Conservation (phyloP, 2,329 filamentous ascomycete genomes). For the Cladobotryum protrusum region DNA sequence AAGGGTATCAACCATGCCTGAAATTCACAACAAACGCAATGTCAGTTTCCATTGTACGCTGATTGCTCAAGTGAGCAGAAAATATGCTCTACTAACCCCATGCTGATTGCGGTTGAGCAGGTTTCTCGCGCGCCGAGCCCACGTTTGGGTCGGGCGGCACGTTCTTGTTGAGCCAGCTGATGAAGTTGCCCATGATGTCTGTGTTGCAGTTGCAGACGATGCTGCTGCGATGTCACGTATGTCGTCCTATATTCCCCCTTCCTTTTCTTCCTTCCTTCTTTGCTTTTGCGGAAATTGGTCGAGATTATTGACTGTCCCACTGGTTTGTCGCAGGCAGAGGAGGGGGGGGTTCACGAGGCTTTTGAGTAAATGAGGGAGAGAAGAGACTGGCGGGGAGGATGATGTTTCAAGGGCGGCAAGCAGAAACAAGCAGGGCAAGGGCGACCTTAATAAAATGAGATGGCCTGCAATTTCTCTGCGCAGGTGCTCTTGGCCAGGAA, state of each 20-base stretch:
- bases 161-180: slow-evolving; percentile 33
- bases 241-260: neutral
- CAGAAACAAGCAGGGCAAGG: neutral
- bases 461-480: too few species aligned
- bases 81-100: slow-evolving; percentile 24
- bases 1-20: slow-evolving; percentile 44
- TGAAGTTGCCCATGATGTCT: slow-evolving; percentile 31
- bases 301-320: too few species aligned
- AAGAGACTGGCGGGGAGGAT: neutral
- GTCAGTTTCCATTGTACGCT: neutral
- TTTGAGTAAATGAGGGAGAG: neutral
- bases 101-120: slow-evolving; percentile 26
- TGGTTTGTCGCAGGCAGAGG: too few species aligned
- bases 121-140: slow-evolving; percentile 16
- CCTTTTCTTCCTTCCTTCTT: too few species aligned
- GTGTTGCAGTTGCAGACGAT: slow-evolving; percentile 13
- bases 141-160: slow-evolving; percentile 18
- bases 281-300: neutral
- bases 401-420: neutral
- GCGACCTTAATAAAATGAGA: neutral
- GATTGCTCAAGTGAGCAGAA: neutral
- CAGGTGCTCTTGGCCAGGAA: slow-evolving; percentile 4
- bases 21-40: neutral
- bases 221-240: neutral
- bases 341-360: too few species aligned